phyloP scores from a whole-genome alignment of 495 filamentous ascomycete species.

The Lophiotrema nucula region DNA sequence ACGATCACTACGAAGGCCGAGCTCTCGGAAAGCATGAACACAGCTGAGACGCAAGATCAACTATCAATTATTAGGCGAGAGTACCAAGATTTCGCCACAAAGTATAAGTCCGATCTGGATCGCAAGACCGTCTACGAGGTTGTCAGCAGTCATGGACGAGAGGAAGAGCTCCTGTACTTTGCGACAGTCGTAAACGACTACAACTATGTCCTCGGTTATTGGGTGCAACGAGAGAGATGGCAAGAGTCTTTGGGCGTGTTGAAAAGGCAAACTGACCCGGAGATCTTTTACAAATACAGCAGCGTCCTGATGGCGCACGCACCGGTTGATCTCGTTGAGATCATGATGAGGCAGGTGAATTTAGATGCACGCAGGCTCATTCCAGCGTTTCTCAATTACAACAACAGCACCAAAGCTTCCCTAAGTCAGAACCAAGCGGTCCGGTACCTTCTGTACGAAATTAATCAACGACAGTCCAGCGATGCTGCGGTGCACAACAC shows the following conservation, averaged over 20 bases:
- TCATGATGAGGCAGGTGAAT: conserved; percentile 87
- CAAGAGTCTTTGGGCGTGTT: conserved; percentile 81
- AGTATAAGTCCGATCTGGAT: conserved; percentile 82
- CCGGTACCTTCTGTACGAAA: conserved; percentile 89
- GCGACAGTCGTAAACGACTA: conserved; percentile 84
- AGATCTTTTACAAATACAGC: conserved; percentile 93
- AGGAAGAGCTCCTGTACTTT: conserved; percentile 88
- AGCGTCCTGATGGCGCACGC: conserved; percentile 92
- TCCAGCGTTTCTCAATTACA: conserved; percentile 89
- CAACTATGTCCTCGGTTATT: conserved; percentile 93
- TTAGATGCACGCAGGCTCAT: conserved; percentile 87
- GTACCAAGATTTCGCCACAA: conserved; percentile 82
- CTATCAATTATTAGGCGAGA: conserved; percentile 67
- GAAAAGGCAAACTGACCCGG: conserved; percentile 84
- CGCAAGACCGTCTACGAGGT: conserved; percentile 90
- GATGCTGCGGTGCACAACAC: conserved; percentile 97
- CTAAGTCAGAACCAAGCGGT: conserved; percentile 83
- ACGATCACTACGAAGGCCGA: conserved; percentile 88
- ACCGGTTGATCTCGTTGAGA: conserved; percentile 80
- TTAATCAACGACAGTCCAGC: conserved; percentile 77
- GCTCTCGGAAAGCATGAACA: conserved; percentile 66
- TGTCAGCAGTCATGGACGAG: conserved; percentile 90
- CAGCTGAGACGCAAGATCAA: conserved; percentile 68
- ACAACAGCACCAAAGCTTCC: conserved; percentile 64
- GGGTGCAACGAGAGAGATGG: conserved; percentile 96